These are phyloP conservation scores for Physcia stellaris DNA, from an alignment of 495 filamentous ascomycete species.

Conservation along the genomic window DNA sequence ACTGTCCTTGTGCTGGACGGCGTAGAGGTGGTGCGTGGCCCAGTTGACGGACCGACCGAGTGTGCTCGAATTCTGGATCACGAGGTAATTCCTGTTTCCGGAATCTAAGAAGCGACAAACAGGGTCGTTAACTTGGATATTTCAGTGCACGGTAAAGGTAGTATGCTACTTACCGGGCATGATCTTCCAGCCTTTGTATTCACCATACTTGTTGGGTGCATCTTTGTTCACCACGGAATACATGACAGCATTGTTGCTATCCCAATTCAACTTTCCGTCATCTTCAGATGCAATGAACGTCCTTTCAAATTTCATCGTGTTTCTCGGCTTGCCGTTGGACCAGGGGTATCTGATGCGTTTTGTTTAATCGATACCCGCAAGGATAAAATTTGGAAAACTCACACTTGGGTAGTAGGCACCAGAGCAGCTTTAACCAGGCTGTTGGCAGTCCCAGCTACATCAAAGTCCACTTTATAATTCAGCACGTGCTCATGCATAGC, in stretches of 20 bases:
- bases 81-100: slow-evolving; percentile 30
- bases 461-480: slow-evolving; percentile 44
- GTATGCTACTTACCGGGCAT: slow-evolving; percentile 17
- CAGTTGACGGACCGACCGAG: slow-evolving; percentile 32
- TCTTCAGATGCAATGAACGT: slow-evolving; percentile 31
- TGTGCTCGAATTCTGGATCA: slow-evolving; percentile 32
- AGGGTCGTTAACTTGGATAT: no score
- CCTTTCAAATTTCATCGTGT: slow-evolving; percentile 40
- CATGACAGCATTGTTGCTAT: slow-evolving; percentile 32
- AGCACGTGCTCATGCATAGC: slow-evolving; percentile 48
- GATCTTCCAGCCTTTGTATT: slow-evolving; percentile 41
- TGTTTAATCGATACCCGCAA: background rate
- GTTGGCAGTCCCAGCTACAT: slow-evolving; percentile 37
- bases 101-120: slow-evolving; percentile 2
- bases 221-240: slow-evolving; percentile 39
- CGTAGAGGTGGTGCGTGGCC: slow-evolving; percentile 35
- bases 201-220: slow-evolving; percentile 35
- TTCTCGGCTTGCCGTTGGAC: slow-evolving; percentile 31
- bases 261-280: slow-evolving; percentile 36
- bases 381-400: background rate
- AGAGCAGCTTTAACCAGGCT: slow-evolving; percentile 29
- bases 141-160: background rate
- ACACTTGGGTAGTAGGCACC: slow-evolving; percentile 20
- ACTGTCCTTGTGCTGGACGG: slow-evolving; percentile 38
- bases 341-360: slow-evolving; percentile 31